phyloP scores from a whole-genome alignment of 2,329 filamentous ascomycete genomes.

The Zarea fungicola region DNA sequence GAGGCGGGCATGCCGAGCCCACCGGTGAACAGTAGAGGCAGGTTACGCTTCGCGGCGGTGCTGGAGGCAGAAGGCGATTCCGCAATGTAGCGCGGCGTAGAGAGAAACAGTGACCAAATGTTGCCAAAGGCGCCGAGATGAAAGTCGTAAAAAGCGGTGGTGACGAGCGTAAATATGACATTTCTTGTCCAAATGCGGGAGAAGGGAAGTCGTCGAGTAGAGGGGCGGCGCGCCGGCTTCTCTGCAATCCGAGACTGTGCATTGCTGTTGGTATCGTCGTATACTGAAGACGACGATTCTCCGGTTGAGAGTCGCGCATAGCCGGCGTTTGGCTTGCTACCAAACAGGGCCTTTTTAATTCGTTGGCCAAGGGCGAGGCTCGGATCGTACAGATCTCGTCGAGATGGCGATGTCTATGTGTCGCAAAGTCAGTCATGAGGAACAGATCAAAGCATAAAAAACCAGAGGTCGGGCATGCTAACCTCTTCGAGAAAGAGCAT shows the following conservation, averaged over 20 bases:
- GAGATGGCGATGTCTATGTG: slow-evolving; percentile 40
- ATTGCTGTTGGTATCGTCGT: slow-evolving; percentile 1
- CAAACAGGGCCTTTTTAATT: slow-evolving; percentile 26
- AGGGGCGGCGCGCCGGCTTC: slow-evolving; percentile 13
- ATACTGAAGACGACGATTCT: slow-evolving; percentile 10
- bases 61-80: slow-evolving; percentile 27
- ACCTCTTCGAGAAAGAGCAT: slow-evolving; percentile 64
- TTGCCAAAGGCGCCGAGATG: slow-evolving; percentile 65
- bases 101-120: slow-evolving; percentile 65
- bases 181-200: slow-evolving; percentile 42
- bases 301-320: slow-evolving; percentile 27
- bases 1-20: slow-evolving; percentile 63
- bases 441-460: no score
- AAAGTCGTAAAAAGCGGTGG: slow-evolving; percentile 64
- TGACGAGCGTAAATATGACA: slow-evolving; percentile 50
- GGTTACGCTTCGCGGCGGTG: slow-evolving; percentile 23
- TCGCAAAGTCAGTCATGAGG: background rate
- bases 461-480: no score
- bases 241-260: slow-evolving; percentile 3
- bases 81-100: slow-evolving; percentile 48
- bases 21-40: slow-evolving; percentile 55
- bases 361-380: slow-evolving; percentile 34
- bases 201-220: slow-evolving; percentile 29
- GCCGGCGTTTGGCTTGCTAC: slow-evolving; percentile 23
- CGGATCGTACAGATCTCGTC: slow-evolving; percentile 40